Base-by-base conservation (phyloP, 331 rosid species). In the Dryas integrifolia region DNA sequence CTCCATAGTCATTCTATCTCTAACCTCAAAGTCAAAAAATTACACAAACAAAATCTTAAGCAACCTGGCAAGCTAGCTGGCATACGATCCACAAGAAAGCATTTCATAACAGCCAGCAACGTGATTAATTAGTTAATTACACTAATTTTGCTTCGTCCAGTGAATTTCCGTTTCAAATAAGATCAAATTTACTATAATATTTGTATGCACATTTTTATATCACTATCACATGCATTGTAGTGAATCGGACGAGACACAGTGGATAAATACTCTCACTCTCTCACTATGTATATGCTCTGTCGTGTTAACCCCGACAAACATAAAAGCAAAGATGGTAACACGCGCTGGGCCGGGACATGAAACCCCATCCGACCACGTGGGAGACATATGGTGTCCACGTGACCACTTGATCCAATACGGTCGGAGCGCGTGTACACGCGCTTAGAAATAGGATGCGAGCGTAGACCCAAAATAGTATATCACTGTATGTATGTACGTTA, bases 331-430 rank as follows among this genome's bases (percentile, higher is more conserved):
- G 39, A 67, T 58, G 80, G 67, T 48, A 68, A 65, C 81, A 80
- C 79, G 72, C 79, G 70, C 82, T 76, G 77, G 58, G 79, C 69
- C 76, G 74, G 72, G 70, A 47, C 60, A 39, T 9, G 21, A 75
- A 75, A 75, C 86, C 78, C 68, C 87, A 70, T 58, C 77, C 43
- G 1, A 77, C 78, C 85, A 83, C 80, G 86, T 80, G 86, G 79
- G 76, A 46, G 72, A 65, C 79, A 61, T 67, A 67, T 61, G 79
- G 41, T 14, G 10, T 64, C 46, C 82, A 52, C 78, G 75, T 84
- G 81, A 77, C 43, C 47, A 58, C 61, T 52, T 72, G 72, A 52
- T 24, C 79, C 65, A 49, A 24, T 73, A 21, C 69, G 74, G 69
- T 49, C 57, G 71, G 69, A 35, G 30, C 18, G 38, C 68, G 8